A percentile compares a stretch with the other conserved stretches of the same genome.
Conservation (phyloP, 306 rosid genomes). For the Styphnolobium japonicum region DNA sequence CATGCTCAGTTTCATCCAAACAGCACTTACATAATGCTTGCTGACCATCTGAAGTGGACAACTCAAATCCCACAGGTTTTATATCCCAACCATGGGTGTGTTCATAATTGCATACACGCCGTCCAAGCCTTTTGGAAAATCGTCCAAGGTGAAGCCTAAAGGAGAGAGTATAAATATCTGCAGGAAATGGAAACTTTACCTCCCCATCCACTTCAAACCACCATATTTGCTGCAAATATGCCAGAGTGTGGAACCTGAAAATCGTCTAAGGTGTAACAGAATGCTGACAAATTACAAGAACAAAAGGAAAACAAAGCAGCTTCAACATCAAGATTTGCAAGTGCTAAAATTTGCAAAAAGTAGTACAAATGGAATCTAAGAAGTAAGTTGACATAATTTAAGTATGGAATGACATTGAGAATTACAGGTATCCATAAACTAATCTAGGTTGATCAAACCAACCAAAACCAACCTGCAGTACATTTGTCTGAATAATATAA, state of each 20-base stretch:
- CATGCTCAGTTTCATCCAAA: conserved; percentile 58
- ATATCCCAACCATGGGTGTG: conserved; percentile 86
- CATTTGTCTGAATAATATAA: neutral
- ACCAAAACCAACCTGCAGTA: neutral
- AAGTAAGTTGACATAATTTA: neutral
- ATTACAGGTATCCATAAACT: neutral
- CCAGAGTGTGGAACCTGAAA: conserved; percentile 76
- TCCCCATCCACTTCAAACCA: conserved; percentile 87
- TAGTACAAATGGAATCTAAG: neutral
- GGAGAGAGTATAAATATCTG: conserved; percentile 62
- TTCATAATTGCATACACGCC: conserved; percentile 71
- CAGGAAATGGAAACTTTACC: conserved; percentile 75
- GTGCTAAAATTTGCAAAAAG: neutral
- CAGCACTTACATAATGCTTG: conserved; percentile 58
- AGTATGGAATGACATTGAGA: neutral
- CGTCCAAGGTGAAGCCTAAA: conserved; percentile 82
- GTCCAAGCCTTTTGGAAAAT: conserved; percentile 64
- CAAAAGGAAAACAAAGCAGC: conserved; percentile 1
- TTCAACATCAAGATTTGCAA: neutral
- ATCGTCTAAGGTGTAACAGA: conserved; percentile 22
- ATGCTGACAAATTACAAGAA: conserved; percentile 14
- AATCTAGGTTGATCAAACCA: conserved; percentile 9
- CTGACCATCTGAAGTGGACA: conserved; percentile 75
- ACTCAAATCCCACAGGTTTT: conserved; percentile 66
- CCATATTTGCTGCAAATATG: conserved; percentile 84